Conservation (phyloP, 768 basidiomycete species). For the Amanita phalloides region DNA sequence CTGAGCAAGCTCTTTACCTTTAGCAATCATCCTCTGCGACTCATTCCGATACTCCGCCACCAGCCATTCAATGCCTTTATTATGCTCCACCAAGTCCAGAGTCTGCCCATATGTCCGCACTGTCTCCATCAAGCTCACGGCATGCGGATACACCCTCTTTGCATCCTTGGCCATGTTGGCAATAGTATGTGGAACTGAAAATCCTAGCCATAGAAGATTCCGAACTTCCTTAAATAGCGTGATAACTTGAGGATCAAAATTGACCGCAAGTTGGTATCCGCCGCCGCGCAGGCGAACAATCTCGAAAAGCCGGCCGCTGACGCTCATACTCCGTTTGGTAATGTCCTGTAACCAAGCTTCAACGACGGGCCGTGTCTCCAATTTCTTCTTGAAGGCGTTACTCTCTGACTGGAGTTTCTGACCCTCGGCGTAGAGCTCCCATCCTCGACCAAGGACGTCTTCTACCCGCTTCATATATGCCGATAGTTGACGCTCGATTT, state of each 20-base stretch:
- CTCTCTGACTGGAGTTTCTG: slow-evolving; percentile 93
- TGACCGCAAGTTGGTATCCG: slow-evolving; percentile 82
- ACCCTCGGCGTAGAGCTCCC: slow-evolving; percentile 99
- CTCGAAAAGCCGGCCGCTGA: slow-evolving; percentile 88
- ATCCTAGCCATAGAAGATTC: slow-evolving; percentile 91
- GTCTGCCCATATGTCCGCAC: slow-evolving; percentile 98
- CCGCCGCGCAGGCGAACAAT: slow-evolving; percentile 69
- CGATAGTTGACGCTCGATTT: slow-evolving; percentile 92
- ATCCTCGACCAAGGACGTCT: slow-evolving; percentile 94
- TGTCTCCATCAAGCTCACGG: slow-evolving; percentile 97
- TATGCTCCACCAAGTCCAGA: slow-evolving; percentile 79
- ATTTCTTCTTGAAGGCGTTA: slow-evolving; percentile 87
- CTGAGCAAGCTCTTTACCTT: slow-evolving; percentile 42
- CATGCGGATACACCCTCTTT: slow-evolving; percentile 96
- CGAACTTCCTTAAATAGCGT: slow-evolving; percentile 98
- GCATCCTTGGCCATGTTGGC: slow-evolving; percentile 98
- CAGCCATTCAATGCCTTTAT: slow-evolving; percentile 88
- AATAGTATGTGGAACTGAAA: slow-evolving; percentile 89
- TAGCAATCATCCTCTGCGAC: slow-evolving; percentile 84
- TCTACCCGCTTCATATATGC: slow-evolving; percentile 99
- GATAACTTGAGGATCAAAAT: slow-evolving; percentile 98
- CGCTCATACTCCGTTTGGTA: slow-evolving; percentile 84
- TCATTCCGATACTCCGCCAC: slow-evolving; percentile 93
- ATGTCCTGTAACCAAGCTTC: slow-evolving; percentile 97
- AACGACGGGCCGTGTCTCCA: slow-evolving; percentile 88